Conservation (phyloP, 2,329 filamentous ascomycete genomes). For the Ophiostoma novo-ulmi region DNA sequence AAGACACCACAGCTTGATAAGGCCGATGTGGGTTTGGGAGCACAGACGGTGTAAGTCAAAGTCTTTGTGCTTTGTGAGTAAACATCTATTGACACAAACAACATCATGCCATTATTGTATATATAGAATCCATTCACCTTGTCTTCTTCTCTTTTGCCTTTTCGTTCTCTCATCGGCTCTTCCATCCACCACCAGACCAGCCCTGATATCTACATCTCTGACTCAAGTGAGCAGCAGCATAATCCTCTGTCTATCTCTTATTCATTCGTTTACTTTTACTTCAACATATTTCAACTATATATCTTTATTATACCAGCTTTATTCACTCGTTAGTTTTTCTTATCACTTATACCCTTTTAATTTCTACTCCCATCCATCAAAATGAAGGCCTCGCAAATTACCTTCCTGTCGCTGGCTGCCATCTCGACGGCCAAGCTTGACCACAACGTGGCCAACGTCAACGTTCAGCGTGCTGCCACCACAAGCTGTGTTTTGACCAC, state of each 20-base stretch:
- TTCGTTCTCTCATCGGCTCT: conserved; percentile 7
- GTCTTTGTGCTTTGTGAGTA: not conserved
- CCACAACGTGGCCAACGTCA: conserved; percentile 8
- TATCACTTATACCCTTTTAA: conserved; percentile 9
- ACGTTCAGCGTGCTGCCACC: not conserved
- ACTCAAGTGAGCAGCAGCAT: conserved; percentile 22
- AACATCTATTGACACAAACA: not conserved
- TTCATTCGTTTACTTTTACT: not conserved
- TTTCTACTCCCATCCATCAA: not conserved
- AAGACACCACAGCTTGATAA: not conserved
- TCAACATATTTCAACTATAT: not conserved
- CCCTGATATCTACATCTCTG: conserved; percentile 13
- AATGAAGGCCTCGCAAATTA: conserved; percentile 22
- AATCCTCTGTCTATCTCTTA: conserved; percentile 1
- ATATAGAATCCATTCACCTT: conserved; percentile 23
- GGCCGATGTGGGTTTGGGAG: not conserved
- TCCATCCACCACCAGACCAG: conserved; percentile 9
- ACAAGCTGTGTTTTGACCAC: conserved; percentile 24
- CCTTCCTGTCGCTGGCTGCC: conserved; percentile 20
- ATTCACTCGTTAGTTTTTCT: not conserved
- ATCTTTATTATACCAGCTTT: not conserved
- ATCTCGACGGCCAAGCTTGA: conserved; percentile 17
- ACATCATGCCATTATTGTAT: conserved; percentile 15
- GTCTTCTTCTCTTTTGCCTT: conserved; percentile 12
- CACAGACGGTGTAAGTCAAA: not conserved